A percentile compares a stretch with the other conserved stretches of the same genome.
Conservation (phyloP, 352 stramenopile species). For the Phytophthora pinifolia region DNA sequence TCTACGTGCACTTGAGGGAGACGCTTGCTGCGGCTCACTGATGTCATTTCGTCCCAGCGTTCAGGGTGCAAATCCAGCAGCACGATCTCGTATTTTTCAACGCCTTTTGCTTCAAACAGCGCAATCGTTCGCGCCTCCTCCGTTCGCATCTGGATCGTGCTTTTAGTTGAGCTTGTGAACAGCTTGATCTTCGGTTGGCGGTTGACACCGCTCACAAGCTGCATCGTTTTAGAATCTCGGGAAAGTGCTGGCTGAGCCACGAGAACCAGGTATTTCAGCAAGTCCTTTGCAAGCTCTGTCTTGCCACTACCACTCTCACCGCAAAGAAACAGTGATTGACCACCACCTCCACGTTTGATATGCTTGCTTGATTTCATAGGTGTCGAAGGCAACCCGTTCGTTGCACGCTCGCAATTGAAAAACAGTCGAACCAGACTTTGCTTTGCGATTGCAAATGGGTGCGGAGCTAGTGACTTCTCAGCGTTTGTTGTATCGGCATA, state of each 20-base stretch:
- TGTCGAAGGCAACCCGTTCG: background rate
- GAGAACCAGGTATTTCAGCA: conserved; percentile 78
- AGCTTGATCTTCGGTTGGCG: conserved; percentile 49
- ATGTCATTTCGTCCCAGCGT: conserved; percentile 68
- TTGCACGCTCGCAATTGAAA: conserved; percentile 19
- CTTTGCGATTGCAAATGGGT: conserved; percentile 79
- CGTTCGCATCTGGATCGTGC: conserved; percentile 79
- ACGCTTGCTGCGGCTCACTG: conserved; percentile 65
- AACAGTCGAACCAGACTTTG: conserved; percentile 53
- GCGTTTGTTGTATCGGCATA: conserved; percentile 55
- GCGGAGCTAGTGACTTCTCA: conserved; percentile 42
- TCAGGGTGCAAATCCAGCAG: conserved; percentile 65
- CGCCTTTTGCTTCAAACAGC: conserved; percentile 70
- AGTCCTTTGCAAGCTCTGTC: conserved; percentile 74
- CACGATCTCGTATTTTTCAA: conserved; percentile 68
- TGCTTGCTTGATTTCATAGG: conserved; percentile 3
- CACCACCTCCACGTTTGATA: background rate
- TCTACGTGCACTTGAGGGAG: conserved; percentile 79
- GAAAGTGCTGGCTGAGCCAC: conserved; percentile 45
- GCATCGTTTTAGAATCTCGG: background rate
- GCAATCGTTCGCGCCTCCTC: conserved; percentile 73
- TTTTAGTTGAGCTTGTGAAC: conserved; percentile 85
- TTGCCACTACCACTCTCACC: conserved; percentile 79
- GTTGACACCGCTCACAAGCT: background rate
- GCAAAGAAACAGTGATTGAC: conserved; percentile 47